Percentiles rank a stretch among this genome's conserved stretches.
phyloP scores from a whole-genome alignment of 2,329 filamentous ascomycete genomes.

The Aspergillus brunneoviolaceus region DNA sequence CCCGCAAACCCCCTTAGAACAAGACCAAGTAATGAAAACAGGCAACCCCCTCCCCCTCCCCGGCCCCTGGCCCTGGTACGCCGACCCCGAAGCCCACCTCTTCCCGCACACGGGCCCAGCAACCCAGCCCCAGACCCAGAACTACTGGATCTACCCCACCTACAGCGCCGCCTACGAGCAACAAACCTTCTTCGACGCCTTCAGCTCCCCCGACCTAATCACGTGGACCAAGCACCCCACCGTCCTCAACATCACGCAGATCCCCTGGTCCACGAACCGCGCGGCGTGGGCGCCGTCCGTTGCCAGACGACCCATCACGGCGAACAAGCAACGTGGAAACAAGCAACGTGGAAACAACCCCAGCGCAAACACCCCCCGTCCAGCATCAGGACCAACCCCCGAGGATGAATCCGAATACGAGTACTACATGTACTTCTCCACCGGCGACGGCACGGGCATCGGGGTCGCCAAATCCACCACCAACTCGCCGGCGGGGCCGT shows the following conservation, averaged over 20 bases:
- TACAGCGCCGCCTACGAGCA: slow-evolving; percentile 46
- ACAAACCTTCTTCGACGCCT: slow-evolving; percentile 54
- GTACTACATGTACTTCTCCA: slow-evolving; percentile 54
- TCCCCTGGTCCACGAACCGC: slow-evolving; percentile 46
- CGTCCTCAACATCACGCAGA: slow-evolving; percentile 42
- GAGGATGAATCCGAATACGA: slow-evolving; percentile 29
- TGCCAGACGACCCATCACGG: slow-evolving; percentile 18
- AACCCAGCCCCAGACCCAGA: slow-evolving; percentile 22
- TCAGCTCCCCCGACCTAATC: slow-evolving; percentile 51
- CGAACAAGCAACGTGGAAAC: too few species aligned
- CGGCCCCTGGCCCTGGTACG: slow-evolving; percentile 46
- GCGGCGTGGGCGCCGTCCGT: slow-evolving; percentile 53
- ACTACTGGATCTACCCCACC: slow-evolving; percentile 53
- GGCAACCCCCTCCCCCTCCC: slow-evolving; percentile 49
- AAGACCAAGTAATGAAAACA: neutral
- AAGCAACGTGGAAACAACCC: too few species aligned
- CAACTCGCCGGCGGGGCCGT: slow-evolving; percentile 40
- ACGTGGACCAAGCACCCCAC: slow-evolving; percentile 51
- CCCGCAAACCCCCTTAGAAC: slow-evolving; percentile 2
- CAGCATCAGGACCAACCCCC: neutral
- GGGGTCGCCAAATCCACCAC: slow-evolving; percentile 42
- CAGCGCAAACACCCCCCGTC: neutral
- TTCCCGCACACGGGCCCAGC: slow-evolving; percentile 27
- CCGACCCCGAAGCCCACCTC: slow-evolving; percentile 51
- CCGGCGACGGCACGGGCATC: slow-evolving; percentile 50